Conservation (phyloP, 192 early-diverging fungal species). For the Umbelopsis ramanniana region DNA sequence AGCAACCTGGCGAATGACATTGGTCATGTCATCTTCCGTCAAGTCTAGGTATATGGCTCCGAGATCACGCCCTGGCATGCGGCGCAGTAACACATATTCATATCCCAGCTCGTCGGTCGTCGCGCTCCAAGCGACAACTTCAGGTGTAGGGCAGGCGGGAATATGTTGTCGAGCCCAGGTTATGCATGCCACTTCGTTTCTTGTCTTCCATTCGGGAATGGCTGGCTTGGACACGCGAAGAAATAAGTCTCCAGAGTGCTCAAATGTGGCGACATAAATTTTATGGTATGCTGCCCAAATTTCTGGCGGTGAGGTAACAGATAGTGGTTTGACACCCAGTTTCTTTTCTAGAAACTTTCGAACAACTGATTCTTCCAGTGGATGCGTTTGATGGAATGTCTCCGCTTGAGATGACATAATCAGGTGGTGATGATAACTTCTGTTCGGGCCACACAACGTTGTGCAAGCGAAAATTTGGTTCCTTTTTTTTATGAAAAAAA, state of each 20-base stretch:
- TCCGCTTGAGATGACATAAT: neutral
- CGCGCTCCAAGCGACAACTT: neutral
- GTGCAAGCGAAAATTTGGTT: too few species aligned
- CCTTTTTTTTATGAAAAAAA: too few species aligned
- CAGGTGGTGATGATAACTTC: too few species aligned
- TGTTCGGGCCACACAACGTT: too few species aligned
- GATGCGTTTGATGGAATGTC: neutral
- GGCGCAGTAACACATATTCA: conserved; percentile 9
- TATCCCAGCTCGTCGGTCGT: conserved; percentile 10
- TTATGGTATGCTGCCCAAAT: conserved; percentile 10
- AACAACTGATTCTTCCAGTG: neutral
- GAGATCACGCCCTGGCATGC: neutral
- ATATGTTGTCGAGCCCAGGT: neutral
- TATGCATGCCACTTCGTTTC: conserved; percentile 18
- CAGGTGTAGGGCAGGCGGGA: neutral
- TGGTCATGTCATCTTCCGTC: neutral
- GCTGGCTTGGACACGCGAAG: conserved; percentile 4
- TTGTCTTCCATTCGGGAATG: neutral
- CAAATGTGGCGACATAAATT: conserved; percentile 1
- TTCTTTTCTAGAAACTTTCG: neutral
- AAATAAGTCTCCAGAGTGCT: neutral
- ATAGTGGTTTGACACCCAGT: neutral
- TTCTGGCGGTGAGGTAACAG: neutral
- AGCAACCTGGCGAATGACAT: neutral
- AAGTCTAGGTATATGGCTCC: neutral